Percentiles rank a stretch among this genome's conserved stretches.
Evolutionary conservation across 345 rosid genomes (phyloP).

Genomic region (Psidium guajava): DNA sequence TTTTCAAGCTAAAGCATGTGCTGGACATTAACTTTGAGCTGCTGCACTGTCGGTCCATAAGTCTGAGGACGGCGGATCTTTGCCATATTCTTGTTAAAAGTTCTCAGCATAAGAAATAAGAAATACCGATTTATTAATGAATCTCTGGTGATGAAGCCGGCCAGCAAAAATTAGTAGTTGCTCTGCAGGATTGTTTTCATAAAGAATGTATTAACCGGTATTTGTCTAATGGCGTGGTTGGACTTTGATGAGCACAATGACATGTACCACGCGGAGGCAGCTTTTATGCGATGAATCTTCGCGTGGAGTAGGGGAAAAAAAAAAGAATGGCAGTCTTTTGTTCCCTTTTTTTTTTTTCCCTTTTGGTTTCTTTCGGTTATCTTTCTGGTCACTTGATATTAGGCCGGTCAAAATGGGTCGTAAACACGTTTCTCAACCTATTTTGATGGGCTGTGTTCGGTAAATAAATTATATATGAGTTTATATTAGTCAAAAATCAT

Average conservation of each 20-base stretch:
- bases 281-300: neutral
- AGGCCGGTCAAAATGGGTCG: no score
- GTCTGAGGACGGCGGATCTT: neutral
- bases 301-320: neutral
- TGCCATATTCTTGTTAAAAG: neutral
- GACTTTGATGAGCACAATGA: neutral
- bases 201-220: neutral
- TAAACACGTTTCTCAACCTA: no score
- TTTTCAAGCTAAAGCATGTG: neutral
- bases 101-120: neutral
- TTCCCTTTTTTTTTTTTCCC: neutral
- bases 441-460: no score
- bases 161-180: neutral
- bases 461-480: no score
- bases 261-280: neutral
- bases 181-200: neutral
- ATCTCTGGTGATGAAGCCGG: neutral
- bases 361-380: neutral
- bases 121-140: neutral
- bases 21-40: neutral
- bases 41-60: neutral
- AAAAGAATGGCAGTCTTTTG: neutral
- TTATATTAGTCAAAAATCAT: no score
- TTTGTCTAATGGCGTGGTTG: neutral
- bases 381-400: neutral